Evolutionary conservation across 2,329 filamentous ascomycete genomes (phyloP).

Genomic region (Pseudogymnoascus sp.): DNA sequence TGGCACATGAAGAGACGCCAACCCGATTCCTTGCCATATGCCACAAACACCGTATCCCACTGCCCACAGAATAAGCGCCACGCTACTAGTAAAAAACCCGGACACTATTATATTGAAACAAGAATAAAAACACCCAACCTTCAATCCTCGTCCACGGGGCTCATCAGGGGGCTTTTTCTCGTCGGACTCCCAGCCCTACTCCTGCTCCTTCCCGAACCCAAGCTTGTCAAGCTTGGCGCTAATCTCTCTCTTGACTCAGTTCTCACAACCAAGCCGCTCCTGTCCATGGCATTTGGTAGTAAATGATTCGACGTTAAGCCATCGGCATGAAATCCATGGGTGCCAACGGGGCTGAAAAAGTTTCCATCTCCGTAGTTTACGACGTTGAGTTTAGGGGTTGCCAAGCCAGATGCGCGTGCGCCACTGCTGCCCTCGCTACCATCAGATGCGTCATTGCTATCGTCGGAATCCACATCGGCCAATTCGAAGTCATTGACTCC

Average conservation of each 20-base stretch:
- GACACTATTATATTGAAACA: constrained; percentile 5
- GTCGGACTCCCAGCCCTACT: constrained; percentile 37
- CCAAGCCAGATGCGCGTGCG: constrained; percentile 57
- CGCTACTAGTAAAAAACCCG: neutral
- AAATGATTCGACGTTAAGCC: constrained; percentile 21
- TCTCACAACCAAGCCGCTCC: constrained; percentile 67
- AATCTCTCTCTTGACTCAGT: constrained; percentile 83
- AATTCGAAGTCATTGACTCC: constrained; percentile 67
- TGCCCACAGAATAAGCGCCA: constrained; percentile 9
- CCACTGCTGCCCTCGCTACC: constrained; percentile 47
- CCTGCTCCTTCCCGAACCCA: constrained; percentile 45
- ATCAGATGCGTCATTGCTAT: constrained; percentile 54
- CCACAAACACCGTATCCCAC: constrained; percentile 9
- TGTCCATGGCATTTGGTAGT: constrained; percentile 41
- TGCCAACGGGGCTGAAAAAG: constrained; percentile 19
- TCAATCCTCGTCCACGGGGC: constrained; percentile 39
- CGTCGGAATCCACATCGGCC: constrained; percentile 54
- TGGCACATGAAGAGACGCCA: neutral
- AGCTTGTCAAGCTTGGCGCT: constrained; percentile 41
- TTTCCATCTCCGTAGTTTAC: constrained; percentile 38
- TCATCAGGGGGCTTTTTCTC: constrained; percentile 51
- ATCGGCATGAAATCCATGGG: constrained; percentile 23
- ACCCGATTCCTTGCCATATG: neutral
- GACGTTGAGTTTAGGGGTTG: constrained; percentile 54
- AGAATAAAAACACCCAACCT: neutral